Percentiles rank a stretch among this genome's conserved stretches.
phyloP scores from a whole-genome alignment of 192 early-diverging fungal genomes.

The Coemansia sp. region DNA sequence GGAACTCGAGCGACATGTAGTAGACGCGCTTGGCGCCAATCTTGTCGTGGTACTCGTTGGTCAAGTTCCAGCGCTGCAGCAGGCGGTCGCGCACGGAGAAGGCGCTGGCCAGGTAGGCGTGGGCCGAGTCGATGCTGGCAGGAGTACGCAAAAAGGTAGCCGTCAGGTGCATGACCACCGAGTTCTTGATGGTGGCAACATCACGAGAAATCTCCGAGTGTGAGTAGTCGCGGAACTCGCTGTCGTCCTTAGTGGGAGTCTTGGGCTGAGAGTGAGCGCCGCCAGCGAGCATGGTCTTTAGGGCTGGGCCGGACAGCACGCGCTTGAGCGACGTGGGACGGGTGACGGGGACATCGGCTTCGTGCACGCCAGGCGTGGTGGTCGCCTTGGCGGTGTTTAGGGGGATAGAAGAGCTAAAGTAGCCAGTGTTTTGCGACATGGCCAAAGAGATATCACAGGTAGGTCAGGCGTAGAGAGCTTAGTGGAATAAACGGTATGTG shows the following conservation, averaged over 20 bases:
- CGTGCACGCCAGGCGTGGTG: slow-evolving; percentile 39
- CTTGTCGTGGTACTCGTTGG: slow-evolving; percentile 81
- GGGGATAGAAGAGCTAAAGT: slow-evolving; percentile 56
- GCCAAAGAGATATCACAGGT: not conserved
- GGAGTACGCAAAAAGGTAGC: slow-evolving; percentile 89
- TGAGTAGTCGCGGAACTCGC: slow-evolving; percentile 53
- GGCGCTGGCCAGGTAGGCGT: slow-evolving; percentile 92
- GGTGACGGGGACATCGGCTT: slow-evolving; percentile 30
- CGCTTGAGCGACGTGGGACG: slow-evolving; percentile 55
- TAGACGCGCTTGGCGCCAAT: slow-evolving; percentile 91
- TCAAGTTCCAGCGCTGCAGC: slow-evolving; percentile 92
- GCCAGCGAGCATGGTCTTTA: slow-evolving; percentile 55
- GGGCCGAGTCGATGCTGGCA: slow-evolving; percentile 90
- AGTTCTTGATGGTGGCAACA: slow-evolving; percentile 73
- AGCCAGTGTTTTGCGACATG: slow-evolving; percentile 39
- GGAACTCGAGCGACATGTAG: slow-evolving; percentile 97
- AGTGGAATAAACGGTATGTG: not conserved
- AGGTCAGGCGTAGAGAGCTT: not conserved
- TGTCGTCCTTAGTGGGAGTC: slow-evolving; percentile 44
- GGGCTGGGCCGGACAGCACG: slow-evolving; percentile 55
- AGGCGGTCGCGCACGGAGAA: slow-evolving; percentile 91
- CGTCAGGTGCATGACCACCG: slow-evolving; percentile 87
- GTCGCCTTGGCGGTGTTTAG: slow-evolving; percentile 56
- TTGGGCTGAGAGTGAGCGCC: slow-evolving; percentile 45
- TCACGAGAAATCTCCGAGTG: slow-evolving; percentile 62